A percentile compares a stretch with the other conserved stretches of the same genome.
Conservation (phyloP, 148 eudicot genomes). For the Chenopodium formosanum region DNA sequence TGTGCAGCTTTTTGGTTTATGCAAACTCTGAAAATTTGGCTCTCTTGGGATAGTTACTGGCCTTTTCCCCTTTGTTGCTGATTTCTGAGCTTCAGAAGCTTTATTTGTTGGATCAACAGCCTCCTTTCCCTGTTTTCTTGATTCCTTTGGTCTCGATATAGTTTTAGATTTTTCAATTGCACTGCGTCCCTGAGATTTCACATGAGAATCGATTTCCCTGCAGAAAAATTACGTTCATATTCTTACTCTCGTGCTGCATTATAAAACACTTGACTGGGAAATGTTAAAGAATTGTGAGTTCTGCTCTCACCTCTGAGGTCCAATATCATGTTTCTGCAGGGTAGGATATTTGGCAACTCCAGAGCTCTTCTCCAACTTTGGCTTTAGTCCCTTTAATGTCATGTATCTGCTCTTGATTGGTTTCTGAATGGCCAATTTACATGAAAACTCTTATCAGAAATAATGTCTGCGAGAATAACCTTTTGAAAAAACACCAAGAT, state of each 20-base stretch:
- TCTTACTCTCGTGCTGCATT: neutral
- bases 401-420: constrained; percentile 31
- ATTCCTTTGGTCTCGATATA: constrained; percentile 22
- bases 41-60: constrained; percentile 40
- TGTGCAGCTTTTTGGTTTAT: constrained; percentile 37
- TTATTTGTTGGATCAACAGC: constrained; percentile 14
- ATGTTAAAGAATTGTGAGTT: neutral
- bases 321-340: constrained; percentile 26
- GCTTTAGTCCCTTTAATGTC: neutral
- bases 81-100: constrained; percentile 20
- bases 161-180: constrained; percentile 29
- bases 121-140: constrained; percentile 20
- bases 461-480: neutral
- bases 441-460: neutral
- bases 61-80: constrained; percentile 33
- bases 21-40: constrained; percentile 42
- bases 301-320: constrained; percentile 46
- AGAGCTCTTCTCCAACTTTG: constrained; percentile 29
- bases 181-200: constrained; percentile 25
- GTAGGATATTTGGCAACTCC: constrained; percentile 32
- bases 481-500: neutral
- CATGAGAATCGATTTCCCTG: constrained; percentile 29
- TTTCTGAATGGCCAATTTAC: constrained; percentile 23
- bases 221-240: constrained; percentile 1
- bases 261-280: neutral